Base-by-base conservation (phyloP, 768 basidiomycete species). In the Mycena vulgaris region DNA sequence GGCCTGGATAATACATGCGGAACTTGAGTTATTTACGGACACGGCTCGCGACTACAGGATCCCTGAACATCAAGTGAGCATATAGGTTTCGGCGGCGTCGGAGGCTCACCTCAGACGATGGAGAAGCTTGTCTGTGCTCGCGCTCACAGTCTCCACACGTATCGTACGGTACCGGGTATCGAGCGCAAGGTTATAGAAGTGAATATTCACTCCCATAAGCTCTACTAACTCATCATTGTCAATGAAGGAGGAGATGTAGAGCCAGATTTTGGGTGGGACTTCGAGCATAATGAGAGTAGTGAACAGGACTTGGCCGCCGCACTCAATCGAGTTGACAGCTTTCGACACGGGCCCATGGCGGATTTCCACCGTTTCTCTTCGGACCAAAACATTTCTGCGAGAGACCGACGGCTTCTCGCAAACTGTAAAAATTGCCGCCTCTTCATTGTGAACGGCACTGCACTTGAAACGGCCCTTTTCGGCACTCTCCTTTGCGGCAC, bases 101-200 rank as follows among this genome's bases (percentile, higher is more conserved):
- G n/a, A 11, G 25, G 27, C 19, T n/a, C 76, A 78, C 78, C 70
- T 69, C 48, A 81, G 72, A 14, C 73, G 74, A 13, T 57, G 70
- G 21, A 78, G 45, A 21, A 73, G 62, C 17, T 53, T 69, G 31
- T 70, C 69, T 6, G 75, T 73, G 42, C 57, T 59, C 17, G 71
- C 57, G 21, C 66, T 76, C 61, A 76, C 70, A 9, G 76, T 73
- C 28, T 76, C 62, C 40, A 84, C 51, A 23, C 70, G 71, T n/a
- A 83, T 65, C 5, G 73, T 60, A 25, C 58, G 59, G 60, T 82
- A 83, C 16, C 79, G 75, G 37, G 71, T 23, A 51, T 80, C 73
- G 74, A 84, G 75, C 1, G 76, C 79, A 27, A 79, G 70, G 40
- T 82, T 69, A 48, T 79, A 80, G 60, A 83, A 82, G 10, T 77